Evolutionary conservation across 176 grass and related monocot species (phyloP), one percentile per base, ranked within the genome.

Genomic region (Puya raimondii): DNA sequence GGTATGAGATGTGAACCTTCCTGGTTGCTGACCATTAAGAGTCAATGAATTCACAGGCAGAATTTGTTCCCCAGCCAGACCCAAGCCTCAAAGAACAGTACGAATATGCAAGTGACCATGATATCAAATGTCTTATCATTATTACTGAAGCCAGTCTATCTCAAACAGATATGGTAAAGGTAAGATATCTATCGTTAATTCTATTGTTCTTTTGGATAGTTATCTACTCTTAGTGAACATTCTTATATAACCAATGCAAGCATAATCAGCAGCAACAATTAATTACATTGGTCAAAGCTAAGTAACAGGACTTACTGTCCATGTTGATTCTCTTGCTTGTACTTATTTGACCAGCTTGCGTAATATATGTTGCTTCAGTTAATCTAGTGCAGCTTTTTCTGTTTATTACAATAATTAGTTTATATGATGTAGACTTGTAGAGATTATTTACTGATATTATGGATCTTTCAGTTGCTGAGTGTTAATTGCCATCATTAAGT

Each of bases 61-160:
- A 97, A 67, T 90, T 97, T 87, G 76, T 97, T 68, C 89, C 86
- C 77, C 76, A 79, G 75, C 74, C 83, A 79, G 93, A 97, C 63
- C 93, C 93, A 81, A 97, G 93, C 72, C 78, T 90, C 64, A 91
- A 97, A 83, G 93, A 97, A 74, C 93, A 97, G 58, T 97, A 92
- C 67, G 93, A 97, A 72, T 97, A 97, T 85, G 93, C 93, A 54
- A 97, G 69, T 69, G 89, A 97, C 26, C 76, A 87, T 85, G 89
- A 92, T 63, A 92, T 96, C 63, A 92, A 90, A 72, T 92, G 89
- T 49, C 86, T 97, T 70, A 65, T 89, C 14, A 87, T 92, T 75
- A 92, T 97, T 77, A 97, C 84, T 72, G 93, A 97, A 90, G 85
- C 87, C 69, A 84, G 86, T 72, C 70, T 92, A 54, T 78, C 88